Conservation (phyloP, 768 basidiomycete genomes). For the Auriculariales sp. region DNA sequence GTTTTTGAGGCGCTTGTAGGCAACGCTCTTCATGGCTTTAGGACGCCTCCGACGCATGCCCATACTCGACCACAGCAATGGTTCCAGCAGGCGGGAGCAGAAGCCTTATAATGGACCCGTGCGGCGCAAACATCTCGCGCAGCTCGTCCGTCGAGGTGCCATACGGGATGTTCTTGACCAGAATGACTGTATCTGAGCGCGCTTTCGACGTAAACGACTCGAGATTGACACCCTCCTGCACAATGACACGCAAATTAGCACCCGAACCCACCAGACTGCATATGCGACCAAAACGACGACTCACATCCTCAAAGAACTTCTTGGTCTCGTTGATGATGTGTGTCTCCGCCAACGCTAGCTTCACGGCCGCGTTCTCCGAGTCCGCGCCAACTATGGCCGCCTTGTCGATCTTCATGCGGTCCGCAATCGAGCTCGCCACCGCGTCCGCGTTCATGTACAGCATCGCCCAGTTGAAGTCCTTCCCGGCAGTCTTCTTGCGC, state of each 20-base stretch:
- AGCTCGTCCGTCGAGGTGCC: conserved; percentile 67
- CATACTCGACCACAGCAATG: conserved; percentile 82
- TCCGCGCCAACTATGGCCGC: conserved; percentile 50
- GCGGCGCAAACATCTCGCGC: conserved; percentile 61
- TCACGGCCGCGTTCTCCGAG: conserved; percentile 51
- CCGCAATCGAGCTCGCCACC: conserved; percentile 79
- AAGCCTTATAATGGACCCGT: conserved; percentile 57
- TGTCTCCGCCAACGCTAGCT: conserved; percentile 91
- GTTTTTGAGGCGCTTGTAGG: conserved; percentile 79
- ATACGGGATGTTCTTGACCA: conserved; percentile 95
- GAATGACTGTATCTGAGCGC: conserved; percentile 62
- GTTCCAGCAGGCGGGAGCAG: conserved; percentile 87
- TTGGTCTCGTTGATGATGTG: conserved; percentile 94
- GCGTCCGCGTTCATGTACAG: conserved; percentile 97
- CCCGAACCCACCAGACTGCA: conserved; percentile 4
- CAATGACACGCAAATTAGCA: conserved; percentile 1
- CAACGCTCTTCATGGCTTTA: conserved; percentile 66
- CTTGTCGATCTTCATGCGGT: conserved; percentile 77
- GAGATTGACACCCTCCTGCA: conserved; percentile 18
- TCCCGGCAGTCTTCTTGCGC: conserved; percentile 51
- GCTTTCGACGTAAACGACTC: conserved; percentile 15
- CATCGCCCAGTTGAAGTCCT: conserved; percentile 86
- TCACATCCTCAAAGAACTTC: conserved; percentile 49
- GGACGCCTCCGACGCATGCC: conserved; percentile 52
- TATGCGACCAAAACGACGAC: background rate